Evolutionary conservation across 805 yeast genomes (phyloP), one percentile per base, ranked within the genome.

Genomic region (Suhomyces prunicola): DNA sequence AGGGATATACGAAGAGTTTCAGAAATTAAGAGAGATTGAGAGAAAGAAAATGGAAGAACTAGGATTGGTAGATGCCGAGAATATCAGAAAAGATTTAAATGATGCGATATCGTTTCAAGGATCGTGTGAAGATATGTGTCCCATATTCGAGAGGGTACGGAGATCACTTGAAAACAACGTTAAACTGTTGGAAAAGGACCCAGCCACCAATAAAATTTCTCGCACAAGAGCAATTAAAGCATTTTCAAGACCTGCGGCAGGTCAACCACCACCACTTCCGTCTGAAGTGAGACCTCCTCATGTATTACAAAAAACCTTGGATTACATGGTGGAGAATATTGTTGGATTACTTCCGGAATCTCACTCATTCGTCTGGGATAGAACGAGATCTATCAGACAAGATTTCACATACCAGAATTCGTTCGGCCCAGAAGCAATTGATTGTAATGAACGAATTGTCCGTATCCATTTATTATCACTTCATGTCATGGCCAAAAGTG

Each of bases 231-330:
- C 97, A 0, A 81, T 94, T 6, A 94, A 94, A 69, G 96, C 97
- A 1, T 94, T 94, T 65, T 88, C 96, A 22, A 78, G 99, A 60
- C 97, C 99, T 0, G 97, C 96, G 15, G 97, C 98, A 0, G 99
- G 98, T 6, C 97, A 94, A 60, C 96, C 97, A 1, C 98, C 97
- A 1, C 96, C 98, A 2, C 73, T 94, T 53, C 99, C 99, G 0
- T 90, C 97, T 1, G 99, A 94, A 67, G 99, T 94, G 3, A 78
- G 99, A 55, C 97, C 99, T 1, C 99, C 99, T 0, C 80, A 79
- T 51, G 75, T 92, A 1, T 70, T 94, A 42, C 79, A 78, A 10
- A 62, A 75, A 35, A 86, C 97, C 0, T 70, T 94, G 54, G 78
- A 87, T 54, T 90, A 89, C 65, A 77, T 94, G 35, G 80, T 90